Percentiles rank a stretch among this genome's conserved stretches.
These are phyloP conservation scores for Naganishia randhawae DNA, from an alignment of 768 basidiomycete species.

Conservation along the genomic window DNA sequence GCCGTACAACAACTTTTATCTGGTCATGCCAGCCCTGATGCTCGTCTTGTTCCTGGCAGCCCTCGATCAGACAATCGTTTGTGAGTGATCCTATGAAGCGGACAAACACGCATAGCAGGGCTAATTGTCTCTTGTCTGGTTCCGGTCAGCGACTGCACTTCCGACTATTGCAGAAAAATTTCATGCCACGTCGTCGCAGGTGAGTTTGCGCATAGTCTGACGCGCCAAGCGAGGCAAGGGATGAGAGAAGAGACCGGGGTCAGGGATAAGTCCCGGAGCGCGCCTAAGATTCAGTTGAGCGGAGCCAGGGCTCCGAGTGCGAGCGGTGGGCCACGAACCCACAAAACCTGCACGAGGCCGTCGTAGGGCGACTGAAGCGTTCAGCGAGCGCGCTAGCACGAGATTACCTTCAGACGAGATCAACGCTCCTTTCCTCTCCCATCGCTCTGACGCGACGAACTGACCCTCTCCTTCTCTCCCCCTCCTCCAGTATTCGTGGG, in stretches of 20 bases:
- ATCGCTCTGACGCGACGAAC: background rate
- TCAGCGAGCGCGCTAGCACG: too few relatives aligned
- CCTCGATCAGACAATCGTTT: conserved; percentile 41
- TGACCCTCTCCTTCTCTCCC: background rate
- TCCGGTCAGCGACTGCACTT: conserved; percentile 35
- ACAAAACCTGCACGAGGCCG: too few relatives aligned
- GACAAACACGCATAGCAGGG: too few relatives aligned
- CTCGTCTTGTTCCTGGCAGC: conserved; percentile 43
- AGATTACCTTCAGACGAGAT: too few relatives aligned
- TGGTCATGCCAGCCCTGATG: conserved; percentile 36
- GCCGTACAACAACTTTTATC: conserved; percentile 36
- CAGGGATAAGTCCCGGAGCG: too few relatives aligned
- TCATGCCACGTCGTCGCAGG: conserved; percentile 39
- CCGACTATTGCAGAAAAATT: conserved; percentile 45
- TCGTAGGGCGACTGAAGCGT: too few relatives aligned
- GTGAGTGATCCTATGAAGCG: conserved; percentile 9
- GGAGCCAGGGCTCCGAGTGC: too few relatives aligned
- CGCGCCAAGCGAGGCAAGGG: too few relatives aligned
- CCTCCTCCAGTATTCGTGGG: conserved; percentile 37
- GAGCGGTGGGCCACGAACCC: too few relatives aligned
- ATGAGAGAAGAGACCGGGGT: too few relatives aligned
- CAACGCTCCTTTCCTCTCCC: too few relatives aligned
- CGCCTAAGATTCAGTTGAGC: too few relatives aligned
- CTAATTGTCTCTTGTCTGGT: conserved; percentile 33
- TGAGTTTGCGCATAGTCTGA: background rate